These are phyloP conservation scores for Dendrothele bispora DNA, from an alignment of 768 basidiomycete species.

Conservation along the genomic window DNA sequence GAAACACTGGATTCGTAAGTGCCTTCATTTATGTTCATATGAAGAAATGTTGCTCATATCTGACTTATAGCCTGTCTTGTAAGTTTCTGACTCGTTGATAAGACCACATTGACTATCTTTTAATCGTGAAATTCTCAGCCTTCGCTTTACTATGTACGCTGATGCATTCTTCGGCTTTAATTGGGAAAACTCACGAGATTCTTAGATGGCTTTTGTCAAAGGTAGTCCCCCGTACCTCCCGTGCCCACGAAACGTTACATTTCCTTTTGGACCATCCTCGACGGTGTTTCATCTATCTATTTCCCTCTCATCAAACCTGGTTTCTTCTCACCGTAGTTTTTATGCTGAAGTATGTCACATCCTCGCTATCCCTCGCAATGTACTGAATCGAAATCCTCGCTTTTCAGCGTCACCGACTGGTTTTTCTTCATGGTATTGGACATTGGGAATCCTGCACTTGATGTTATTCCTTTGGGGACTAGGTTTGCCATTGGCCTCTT, in stretches of 20 bases:
- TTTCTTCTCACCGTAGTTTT: conserved; percentile 74
- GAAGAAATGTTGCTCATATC: conserved; percentile 3
- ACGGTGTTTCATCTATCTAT: conserved; percentile 87
- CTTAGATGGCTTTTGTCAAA: conserved; percentile 75
- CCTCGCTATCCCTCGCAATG: neutral
- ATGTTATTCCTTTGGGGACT: conserved; percentile 65
- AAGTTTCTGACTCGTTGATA: too few species aligned
- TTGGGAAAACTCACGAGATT: conserved; percentile 4
- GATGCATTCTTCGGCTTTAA: neutral
- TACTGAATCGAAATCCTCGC: neutral
- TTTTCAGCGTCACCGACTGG: conserved; percentile 75
- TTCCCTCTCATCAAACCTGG: conserved; percentile 94
- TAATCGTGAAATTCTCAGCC: conserved; percentile 37
- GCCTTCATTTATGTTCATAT: neutral
- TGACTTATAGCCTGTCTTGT: conserved; percentile 79
- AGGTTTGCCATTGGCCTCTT: conserved; percentile 74
- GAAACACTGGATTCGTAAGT: conserved; percentile 93
- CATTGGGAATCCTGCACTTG: conserved; percentile 72
- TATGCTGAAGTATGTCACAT: conserved; percentile 60
- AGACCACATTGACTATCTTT: conserved; percentile 2
- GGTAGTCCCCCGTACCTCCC: conserved; percentile 55
- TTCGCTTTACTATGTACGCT: conserved; percentile 81
- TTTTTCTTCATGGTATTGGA: conserved; percentile 88
- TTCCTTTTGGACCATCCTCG: conserved; percentile 96
- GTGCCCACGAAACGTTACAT: conserved; percentile 73